Conservation (phyloP, 208 protist species). For the Leishmania tropica region DNA sequence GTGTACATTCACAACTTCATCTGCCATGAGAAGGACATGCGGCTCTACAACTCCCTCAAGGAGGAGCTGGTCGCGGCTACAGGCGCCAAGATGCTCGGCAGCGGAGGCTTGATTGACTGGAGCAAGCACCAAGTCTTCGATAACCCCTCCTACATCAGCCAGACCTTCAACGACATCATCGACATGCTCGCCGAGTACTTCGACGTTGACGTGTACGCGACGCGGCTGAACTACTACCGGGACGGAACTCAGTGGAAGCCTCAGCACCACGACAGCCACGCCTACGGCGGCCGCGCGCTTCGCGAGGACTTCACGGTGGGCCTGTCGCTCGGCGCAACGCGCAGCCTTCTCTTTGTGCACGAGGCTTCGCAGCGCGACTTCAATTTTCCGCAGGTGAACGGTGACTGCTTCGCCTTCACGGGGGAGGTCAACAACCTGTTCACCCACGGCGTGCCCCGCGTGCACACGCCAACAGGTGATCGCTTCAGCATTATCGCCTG, state of each 20-base stretch:
- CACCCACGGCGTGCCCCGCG: conserved; percentile 90
- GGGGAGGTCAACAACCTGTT: conserved; percentile 88
- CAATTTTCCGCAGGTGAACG: conserved; percentile 90
- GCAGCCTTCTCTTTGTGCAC: conserved; percentile 90
- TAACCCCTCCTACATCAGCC: conserved; percentile 83
- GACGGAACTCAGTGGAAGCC: conserved; percentile 94
- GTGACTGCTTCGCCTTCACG: conserved; percentile 94
- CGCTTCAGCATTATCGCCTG: conserved; percentile 93
- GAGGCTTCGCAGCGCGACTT: conserved; percentile 84
- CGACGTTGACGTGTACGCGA: conserved; percentile 91
- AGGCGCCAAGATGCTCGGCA: conserved; percentile 52
- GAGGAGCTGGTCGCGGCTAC: conserved; percentile 71
- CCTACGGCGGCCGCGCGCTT: conserved; percentile 71
- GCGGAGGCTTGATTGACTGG: conserved; percentile 88
- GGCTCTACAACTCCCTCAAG: conserved; percentile 72
- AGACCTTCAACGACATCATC: conserved; percentile 85
- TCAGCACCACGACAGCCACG: conserved; percentile 94
- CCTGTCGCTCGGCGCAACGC: conserved; percentile 83
- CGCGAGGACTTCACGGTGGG: conserved; percentile 94
- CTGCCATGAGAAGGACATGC: conserved; percentile 54
- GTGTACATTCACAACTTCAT: conserved; percentile 91
- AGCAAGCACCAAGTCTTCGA: conserved; percentile 93
- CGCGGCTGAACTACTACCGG: conserved; percentile 92
- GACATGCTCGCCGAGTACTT: conserved; percentile 90
- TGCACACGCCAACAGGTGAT: conserved; percentile 61